These are phyloP conservation scores for Aleurites moluccanus DNA, from an alignment of 441 rosid genomes.

Conservation along the genomic window DNA sequence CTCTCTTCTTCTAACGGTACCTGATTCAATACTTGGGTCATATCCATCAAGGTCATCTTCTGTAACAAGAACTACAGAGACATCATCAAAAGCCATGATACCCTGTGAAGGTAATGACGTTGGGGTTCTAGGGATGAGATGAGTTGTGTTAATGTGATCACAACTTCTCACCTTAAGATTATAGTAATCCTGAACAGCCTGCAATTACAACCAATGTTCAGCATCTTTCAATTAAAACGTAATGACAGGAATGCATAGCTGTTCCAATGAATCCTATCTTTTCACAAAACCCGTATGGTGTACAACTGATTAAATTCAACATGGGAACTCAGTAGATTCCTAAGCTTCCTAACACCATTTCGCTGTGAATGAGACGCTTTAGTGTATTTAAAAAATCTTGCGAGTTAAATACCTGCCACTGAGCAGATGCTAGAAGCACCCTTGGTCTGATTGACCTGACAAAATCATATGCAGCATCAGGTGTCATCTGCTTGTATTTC, in stretches of 20 bases:
- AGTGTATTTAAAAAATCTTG: not conserved
- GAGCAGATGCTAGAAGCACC: constrained; percentile 84
- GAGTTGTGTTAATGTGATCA: constrained; percentile 24
- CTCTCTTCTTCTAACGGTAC: constrained; percentile 38
- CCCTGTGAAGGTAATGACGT: constrained; percentile 36
- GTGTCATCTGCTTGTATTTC: constrained; percentile 77
- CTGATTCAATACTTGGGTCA: constrained; percentile 41
- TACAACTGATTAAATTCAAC: not conserved
- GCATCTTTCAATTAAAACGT: not conserved
- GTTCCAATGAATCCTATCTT: not conserved
- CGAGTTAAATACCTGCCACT: constrained; percentile 64
- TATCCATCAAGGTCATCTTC: constrained; percentile 83
- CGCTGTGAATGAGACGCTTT: not conserved
- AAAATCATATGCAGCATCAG: constrained; percentile 73
- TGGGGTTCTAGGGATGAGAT: constrained; percentile 37
- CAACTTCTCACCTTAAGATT: constrained; percentile 42
- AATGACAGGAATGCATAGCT: not conserved
- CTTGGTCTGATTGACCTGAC: constrained; percentile 87
- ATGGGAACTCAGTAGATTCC: not conserved
- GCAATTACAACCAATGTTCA: constrained; percentile 21
- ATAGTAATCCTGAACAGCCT: constrained; percentile 89
- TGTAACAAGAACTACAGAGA: constrained; percentile 74
- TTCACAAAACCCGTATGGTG: not conserved
- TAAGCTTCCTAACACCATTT: not conserved
- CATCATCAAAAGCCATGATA: constrained; percentile 69